Conservation (phyloP, 1,284 basidiomycete species). For the Volvariella surrecta region DNA sequence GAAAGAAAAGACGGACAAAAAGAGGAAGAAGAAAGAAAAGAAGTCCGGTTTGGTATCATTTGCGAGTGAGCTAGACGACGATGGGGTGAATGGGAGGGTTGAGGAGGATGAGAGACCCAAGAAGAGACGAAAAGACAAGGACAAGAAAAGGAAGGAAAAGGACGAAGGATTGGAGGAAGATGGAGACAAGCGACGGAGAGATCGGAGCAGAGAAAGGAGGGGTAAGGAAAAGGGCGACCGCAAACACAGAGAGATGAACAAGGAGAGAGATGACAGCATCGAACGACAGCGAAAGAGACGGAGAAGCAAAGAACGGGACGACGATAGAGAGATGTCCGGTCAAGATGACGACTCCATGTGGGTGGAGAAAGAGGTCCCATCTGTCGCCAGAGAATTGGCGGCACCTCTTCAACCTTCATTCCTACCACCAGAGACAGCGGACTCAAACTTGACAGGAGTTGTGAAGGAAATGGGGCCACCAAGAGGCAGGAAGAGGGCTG, state of each 20-base stretch:
- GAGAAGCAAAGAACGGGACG: background rate
- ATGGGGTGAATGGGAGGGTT: constrained; percentile 29
- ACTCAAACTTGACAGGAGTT: too few relatives aligned
- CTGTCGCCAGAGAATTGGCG: constrained; percentile 24
- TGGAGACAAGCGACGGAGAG: too few relatives aligned
- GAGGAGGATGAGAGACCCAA: constrained; percentile 23
- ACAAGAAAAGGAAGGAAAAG: constrained; percentile 21
- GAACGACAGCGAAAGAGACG: background rate
- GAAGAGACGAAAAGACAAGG: constrained; percentile 35
- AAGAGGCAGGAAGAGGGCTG: constrained; percentile 50
- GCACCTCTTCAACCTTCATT: background rate
- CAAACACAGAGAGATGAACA: too few relatives aligned
- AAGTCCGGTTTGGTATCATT: constrained; percentile 60
- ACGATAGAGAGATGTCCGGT: constrained; percentile 1
- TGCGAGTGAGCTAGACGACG: constrained; percentile 51
- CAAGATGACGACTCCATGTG: constrained; percentile 26
- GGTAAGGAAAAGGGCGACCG: too few relatives aligned
- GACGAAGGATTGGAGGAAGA: constrained; percentile 20
- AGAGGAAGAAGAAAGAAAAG: constrained; percentile 35
- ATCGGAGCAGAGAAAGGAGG: too few relatives aligned
- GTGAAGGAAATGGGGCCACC: constrained; percentile 12
- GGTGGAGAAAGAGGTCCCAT: constrained; percentile 50
- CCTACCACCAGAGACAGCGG: background rate
- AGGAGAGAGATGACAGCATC: too few relatives aligned
- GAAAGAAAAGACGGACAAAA: constrained; percentile 33